Conservation (phyloP, 1,139 yeast species). For the Suhomyces guaymorum region DNA sequence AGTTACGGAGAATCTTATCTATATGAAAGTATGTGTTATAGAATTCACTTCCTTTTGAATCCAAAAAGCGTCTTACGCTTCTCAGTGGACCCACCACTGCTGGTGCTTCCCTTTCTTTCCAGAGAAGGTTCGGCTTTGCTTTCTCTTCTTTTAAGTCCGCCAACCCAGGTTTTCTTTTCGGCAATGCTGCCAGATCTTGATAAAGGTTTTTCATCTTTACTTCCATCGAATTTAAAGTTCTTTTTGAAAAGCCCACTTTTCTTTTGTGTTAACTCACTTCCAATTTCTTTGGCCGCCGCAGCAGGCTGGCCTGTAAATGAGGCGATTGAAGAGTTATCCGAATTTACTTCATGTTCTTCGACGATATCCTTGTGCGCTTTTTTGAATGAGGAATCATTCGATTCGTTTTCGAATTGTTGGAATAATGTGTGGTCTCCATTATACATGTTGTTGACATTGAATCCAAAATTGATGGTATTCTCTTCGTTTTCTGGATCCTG, state of each 20-base stretch:
- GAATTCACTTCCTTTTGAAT: slow-evolving; percentile 27
- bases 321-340: slow-evolving; percentile 12
- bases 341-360: slow-evolving; percentile 13
- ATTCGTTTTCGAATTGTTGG: slow-evolving; percentile 9
- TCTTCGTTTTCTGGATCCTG: slow-evolving; percentile 32
- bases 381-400: slow-evolving; percentile 15
- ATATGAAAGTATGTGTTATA: no score
- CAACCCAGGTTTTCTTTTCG: slow-evolving; percentile 49
- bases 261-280: slow-evolving; percentile 8
- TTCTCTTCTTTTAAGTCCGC: slow-evolving; percentile 41
- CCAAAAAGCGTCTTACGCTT: slow-evolving; percentile 41
- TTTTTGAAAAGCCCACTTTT: slow-evolving; percentile 31
- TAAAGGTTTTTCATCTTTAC: slow-evolving; percentile 13
- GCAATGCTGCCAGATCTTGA: slow-evolving; percentile 15
- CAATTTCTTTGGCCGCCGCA: slow-evolving; percentile 4
- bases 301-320: slow-evolving; percentile 9
- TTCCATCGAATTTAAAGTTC: slow-evolving; percentile 30
- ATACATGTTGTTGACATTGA: slow-evolving; percentile 34
- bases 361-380: slow-evolving; percentile 14
- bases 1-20: no score
- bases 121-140: slow-evolving; percentile 19
- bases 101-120: slow-evolving; percentile 10
- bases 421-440: slow-evolving; percentile 25
- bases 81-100: slow-evolving; percentile 17
- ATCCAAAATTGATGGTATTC: slow-evolving; percentile 34